phyloP scores from a whole-genome alignment of 495 filamentous ascomycete genomes.

The Trichoderma orchidacearum region DNA sequence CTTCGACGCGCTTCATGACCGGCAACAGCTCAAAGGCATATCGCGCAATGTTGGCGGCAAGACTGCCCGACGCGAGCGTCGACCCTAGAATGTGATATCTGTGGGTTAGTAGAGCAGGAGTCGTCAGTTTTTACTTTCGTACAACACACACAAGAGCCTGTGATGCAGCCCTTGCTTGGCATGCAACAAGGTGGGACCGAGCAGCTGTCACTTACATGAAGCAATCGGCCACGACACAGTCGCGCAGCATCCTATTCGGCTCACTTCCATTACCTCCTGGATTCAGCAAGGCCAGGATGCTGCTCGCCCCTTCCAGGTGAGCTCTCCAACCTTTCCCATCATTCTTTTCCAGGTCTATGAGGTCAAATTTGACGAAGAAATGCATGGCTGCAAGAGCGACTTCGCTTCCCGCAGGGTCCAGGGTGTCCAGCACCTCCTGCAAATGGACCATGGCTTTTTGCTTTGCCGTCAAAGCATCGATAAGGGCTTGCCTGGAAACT shows the following conservation, averaged over 20 bases:
- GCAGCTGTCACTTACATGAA: conserved; percentile 15
- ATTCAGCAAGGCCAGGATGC: conserved; percentile 19
- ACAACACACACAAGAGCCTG: background rate
- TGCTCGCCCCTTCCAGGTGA: conserved; percentile 37
- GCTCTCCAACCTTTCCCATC: conserved; percentile 32
- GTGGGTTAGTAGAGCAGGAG: background rate
- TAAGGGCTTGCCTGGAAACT: conserved; percentile 11
- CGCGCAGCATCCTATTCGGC: conserved; percentile 17
- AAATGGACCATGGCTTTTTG: conserved; percentile 32
- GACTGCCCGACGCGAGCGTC: conserved; percentile 8
- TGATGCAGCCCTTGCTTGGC: background rate
- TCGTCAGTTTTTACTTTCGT: conserved; percentile 8
- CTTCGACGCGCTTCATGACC: conserved; percentile 25
- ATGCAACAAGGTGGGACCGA: background rate
- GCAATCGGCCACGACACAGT: conserved; percentile 30
- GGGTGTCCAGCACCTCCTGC: conserved; percentile 15
- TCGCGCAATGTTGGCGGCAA: conserved; percentile 5
- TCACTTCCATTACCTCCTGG: conserved; percentile 9
- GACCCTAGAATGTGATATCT: conserved; percentile 24
- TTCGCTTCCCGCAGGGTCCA: conserved; percentile 19
- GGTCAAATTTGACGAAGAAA: conserved; percentile 43
- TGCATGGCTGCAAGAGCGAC: conserved; percentile 35
- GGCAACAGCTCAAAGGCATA: conserved; percentile 15
- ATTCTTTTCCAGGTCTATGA: conserved; percentile 38
- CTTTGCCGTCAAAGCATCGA: conserved; percentile 37